phyloP scores from a whole-genome alignment of 805 yeast genomes.

The Lipomyces sp. region DNA sequence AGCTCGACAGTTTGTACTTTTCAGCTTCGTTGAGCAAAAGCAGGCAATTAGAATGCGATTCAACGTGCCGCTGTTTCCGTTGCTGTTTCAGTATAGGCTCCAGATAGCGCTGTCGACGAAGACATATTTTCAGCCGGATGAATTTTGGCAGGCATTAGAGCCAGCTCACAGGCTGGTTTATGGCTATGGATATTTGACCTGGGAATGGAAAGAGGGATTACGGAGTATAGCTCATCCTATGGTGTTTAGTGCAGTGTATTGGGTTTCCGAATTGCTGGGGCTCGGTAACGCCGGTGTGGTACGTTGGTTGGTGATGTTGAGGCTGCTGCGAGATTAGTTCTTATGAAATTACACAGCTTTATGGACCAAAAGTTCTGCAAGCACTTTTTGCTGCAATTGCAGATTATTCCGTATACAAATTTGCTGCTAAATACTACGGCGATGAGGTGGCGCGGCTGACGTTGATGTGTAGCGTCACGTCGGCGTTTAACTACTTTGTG shows the following conservation, averaged over 20 bases:
- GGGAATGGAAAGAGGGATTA: conserved; percentile 89
- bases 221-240: conserved; percentile 83
- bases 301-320: conserved; percentile 6
- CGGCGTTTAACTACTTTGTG: conserved; percentile 82
- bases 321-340: neutral
- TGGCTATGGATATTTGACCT: conserved; percentile 82
- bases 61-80: neutral
- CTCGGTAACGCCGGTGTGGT: conserved; percentile 49
- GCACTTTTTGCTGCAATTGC: conserved; percentile 72
- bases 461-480: conserved; percentile 57
- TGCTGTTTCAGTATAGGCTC: conserved; percentile 52
- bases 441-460: conserved; percentile 34
- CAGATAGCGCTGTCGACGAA: conserved; percentile 64
- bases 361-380: conserved; percentile 68
- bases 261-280: conserved; percentile 45
- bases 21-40: neutral
- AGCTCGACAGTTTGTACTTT: neutral
- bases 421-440: conserved; percentile 49
- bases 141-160: conserved; percentile 88
- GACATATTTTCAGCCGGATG: conserved; percentile 96
- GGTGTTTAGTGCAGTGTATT: conserved; percentile 59
- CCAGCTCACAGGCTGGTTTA: conserved; percentile 80
- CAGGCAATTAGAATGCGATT: neutral
- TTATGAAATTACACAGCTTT: conserved; percentile 18
- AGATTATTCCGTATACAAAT: conserved; percentile 62